Percentiles rank a stretch among this genome's conserved stretches.
phyloP scores from a whole-genome alignment of 2,329 filamentous ascomycete genomes.

The Hortaea sp. region DNA sequence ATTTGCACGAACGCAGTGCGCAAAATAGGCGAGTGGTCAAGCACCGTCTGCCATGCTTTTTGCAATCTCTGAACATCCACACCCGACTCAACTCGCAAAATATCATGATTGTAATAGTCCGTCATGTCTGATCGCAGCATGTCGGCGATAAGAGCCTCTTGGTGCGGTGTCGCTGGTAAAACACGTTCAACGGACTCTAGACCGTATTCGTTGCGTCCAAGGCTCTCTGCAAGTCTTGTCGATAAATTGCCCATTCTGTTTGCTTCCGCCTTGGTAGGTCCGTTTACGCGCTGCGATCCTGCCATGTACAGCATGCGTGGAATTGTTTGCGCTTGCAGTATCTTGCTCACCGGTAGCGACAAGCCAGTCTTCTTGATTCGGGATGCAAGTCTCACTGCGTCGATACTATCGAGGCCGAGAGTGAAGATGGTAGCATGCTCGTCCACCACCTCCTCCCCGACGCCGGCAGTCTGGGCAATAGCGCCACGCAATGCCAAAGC shows the following conservation, averaged over 20 bases:
- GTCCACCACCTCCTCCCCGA: conserved; percentile 42
- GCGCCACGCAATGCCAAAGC: conserved; percentile 48
- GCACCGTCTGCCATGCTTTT: conserved; percentile 51
- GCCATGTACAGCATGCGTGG: conserved; percentile 41
- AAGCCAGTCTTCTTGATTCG: conserved; percentile 54
- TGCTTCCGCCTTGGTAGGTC: conserved; percentile 5
- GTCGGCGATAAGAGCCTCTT: conserved; percentile 76
- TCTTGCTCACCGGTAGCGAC: conserved; percentile 57
- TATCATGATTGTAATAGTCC: conserved; percentile 78
- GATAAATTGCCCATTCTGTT: conserved; percentile 1
- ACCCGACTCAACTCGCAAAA: conserved; percentile 49
- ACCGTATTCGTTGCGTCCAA: neutral
- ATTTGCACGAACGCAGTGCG: conserved; percentile 64
- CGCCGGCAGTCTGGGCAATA: conserved; percentile 52
- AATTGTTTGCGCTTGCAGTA: conserved; percentile 65
- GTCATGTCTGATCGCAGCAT: conserved; percentile 66
- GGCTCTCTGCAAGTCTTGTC: neutral
- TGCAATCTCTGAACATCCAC: conserved; percentile 49
- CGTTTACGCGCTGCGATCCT: neutral
- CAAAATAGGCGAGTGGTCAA: conserved; percentile 57
- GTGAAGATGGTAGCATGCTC: conserved; percentile 61
- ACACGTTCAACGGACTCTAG: conserved; percentile 42
- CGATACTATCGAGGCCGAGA: conserved; percentile 83
- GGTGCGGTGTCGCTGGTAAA: conserved; percentile 68
- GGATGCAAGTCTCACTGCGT: conserved; percentile 74